Evolutionary conservation across 2,329 filamentous ascomycete genomes (phyloP), one percentile per base, ranked within the genome.

Genomic region (Rutstroemia sp.): DNA sequence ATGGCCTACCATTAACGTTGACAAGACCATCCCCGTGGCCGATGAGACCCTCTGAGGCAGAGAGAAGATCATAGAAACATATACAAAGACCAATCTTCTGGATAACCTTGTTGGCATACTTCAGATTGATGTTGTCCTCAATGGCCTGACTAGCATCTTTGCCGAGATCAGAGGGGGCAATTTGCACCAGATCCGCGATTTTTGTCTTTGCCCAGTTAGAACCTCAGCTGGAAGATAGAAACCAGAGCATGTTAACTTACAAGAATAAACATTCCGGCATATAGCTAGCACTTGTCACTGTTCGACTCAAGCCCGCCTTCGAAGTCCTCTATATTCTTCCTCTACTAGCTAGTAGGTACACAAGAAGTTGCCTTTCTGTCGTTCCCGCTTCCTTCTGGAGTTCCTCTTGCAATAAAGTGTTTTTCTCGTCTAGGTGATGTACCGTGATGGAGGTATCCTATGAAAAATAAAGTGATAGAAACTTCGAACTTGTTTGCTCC

Each of bases 91-190:
- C 94, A 58, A 97, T 86, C 69, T 94, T 94, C 70, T 96, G 92
- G 60, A 99, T 90, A 52, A 90, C 87, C 73, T 92, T 94, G 75
- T 99, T 96, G 58, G 92, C 85, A 72, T 96, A 99, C 74, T 99
- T 99, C 61, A 85, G 80, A 71, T 99, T 97, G 74, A 99, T 94
- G 67, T 94, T 94, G 75, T 99, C 92, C 73, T 96, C 91, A 61
- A 99, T 90, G 1, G 91, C 90, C 61, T 91, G 81, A 34, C 83
- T 81, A 68, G 89, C 95, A 59, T 83, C 79, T 72, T 94, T 94
- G 59, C 85, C 81, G 69, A 97, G 96, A 70, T 96, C 89, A 67
- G 90, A 82, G 1, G 94, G 94, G 34, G 83, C 80, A 74, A 99
- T 95, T 73, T 95, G 90, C 64, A 99, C 90, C 65, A 99, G 80